phyloP scores from a whole-genome alignment of 2,329 filamentous ascomycete genomes.

The Trichoderma atroviride region DNA sequence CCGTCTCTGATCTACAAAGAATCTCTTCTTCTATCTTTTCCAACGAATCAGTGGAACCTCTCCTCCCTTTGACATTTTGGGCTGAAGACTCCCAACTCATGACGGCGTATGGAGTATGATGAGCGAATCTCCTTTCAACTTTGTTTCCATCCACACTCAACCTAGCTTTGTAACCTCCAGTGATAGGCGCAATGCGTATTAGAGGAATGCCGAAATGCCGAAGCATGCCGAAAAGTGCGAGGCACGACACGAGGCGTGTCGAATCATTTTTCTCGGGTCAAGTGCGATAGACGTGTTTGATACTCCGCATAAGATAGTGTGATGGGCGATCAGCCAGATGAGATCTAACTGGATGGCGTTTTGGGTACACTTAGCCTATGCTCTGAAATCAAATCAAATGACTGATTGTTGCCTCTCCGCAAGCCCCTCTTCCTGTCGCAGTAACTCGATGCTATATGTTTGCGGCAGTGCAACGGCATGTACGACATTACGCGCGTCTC shows the following conservation, averaged over 20 bases:
- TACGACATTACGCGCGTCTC: neutral
- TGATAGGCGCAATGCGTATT: neutral
- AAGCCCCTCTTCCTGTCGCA: neutral
- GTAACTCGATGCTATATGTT: neutral
- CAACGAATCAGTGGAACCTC: neutral
- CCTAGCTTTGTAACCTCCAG: neutral
- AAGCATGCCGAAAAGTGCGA: constrained; percentile 10
- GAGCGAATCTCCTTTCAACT: constrained; percentile 8
- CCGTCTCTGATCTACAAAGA: constrained; percentile 22
- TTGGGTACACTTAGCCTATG: neutral
- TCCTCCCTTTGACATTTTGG: neutral
- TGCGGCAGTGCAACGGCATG: neutral
- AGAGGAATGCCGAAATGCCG: constrained; percentile 19
- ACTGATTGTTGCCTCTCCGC: neutral
- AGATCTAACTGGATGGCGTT: neutral
- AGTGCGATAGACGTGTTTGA: neutral
- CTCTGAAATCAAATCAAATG: neutral
- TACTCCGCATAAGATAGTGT: neutral
- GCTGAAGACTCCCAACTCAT: constrained; percentile 2
- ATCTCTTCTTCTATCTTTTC: neutral
- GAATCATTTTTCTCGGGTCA: neutral
- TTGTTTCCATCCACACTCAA: neutral
- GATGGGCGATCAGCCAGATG: neutral
- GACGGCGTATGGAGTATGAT: constrained; percentile 14
- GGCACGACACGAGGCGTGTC: neutral